Base-by-base conservation (phyloP, 2,329 filamentous ascomycete species). In the Annulohypoxylon truncatum region DNA sequence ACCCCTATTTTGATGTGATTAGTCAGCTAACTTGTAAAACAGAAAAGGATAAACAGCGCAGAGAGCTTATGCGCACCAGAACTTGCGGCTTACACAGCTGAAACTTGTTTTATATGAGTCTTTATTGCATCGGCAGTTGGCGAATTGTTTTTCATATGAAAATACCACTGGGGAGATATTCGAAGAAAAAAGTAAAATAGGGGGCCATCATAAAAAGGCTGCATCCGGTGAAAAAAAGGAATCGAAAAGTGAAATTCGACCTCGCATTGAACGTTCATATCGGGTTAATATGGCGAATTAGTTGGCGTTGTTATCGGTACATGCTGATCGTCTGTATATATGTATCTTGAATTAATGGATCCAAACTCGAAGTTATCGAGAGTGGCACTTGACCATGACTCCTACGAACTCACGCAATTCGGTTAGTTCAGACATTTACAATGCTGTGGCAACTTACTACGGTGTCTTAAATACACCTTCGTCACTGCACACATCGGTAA, bases 31-130 rank as follows among this genome's bases (percentile, higher is more conserved):
- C 75, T 55, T 35, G 29, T 22, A 5, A 40, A 63, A 75, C 71
- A 92, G 90, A 80, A 70, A 92, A 90, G 80, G 90, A 92, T 73
- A 87, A 87, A 79, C 82, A 87, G 76, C 84, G 90, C 74, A 86
- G 88, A 80, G 87, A 87, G 72, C 73, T 89, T 73, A 92, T 92
- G 89, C 85, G 84, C 71, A 81, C 89, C 79, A 82, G 90, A 73
- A 90, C 87, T 1, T 77, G 78, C 57, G 85, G 85, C 66, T 78
- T 84, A 58, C 84, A 87, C 73, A 72, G 78, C n/a, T 77, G n/a
- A 72, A 68, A 53, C 63, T 3, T 48, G 24, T 44, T 59, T 62
- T 55, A 22, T 35, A 8, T 31, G 24, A 13, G 8, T 50, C 40
- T 61, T 53, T n/a, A 61, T 53, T 61, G 61, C 67, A 68, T 70